These are phyloP conservation scores for Aphanomyces invadans DNA, from an alignment of 352 stramenopile genomes.

Conservation along the genomic window DNA sequence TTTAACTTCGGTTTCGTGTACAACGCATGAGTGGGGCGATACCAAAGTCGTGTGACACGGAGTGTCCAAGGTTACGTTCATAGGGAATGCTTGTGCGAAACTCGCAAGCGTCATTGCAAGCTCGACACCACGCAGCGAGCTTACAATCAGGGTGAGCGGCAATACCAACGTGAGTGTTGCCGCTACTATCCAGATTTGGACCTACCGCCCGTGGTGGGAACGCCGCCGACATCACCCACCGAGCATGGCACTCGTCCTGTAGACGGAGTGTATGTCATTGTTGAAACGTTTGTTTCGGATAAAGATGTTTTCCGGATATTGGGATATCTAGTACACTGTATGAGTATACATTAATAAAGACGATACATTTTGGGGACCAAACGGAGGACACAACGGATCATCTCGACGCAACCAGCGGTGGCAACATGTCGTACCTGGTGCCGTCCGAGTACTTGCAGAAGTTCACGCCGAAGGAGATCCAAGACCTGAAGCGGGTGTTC, in stretches of 20 bases:
- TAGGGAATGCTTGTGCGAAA: no score
- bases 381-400: background rate
- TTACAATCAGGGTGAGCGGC: no score
- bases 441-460: constrained; percentile 77
- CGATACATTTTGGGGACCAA: background rate
- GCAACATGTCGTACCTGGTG: constrained; percentile 80
- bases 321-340: background rate
- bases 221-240: no score
- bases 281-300: background rate
- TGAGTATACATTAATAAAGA: background rate
- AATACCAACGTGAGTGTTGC: no score
- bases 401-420: background rate
- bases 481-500: constrained; percentile 80
- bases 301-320: background rate
- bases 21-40: no score
- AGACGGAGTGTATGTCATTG: constrained; percentile 1
- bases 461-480: constrained; percentile 82
- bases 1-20: no score
- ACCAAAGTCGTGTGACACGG: no score
- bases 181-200: no score
- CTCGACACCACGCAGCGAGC: no score
- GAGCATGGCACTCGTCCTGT: background rate
- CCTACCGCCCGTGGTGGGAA: no score
- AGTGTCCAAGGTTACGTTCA: no score
- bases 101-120: no score